A percentile compares a stretch with the other conserved stretches of the same genome.
Evolutionary conservation across 805 yeast species (phyloP).

Genomic region (Teunomyces cretensis): DNA sequence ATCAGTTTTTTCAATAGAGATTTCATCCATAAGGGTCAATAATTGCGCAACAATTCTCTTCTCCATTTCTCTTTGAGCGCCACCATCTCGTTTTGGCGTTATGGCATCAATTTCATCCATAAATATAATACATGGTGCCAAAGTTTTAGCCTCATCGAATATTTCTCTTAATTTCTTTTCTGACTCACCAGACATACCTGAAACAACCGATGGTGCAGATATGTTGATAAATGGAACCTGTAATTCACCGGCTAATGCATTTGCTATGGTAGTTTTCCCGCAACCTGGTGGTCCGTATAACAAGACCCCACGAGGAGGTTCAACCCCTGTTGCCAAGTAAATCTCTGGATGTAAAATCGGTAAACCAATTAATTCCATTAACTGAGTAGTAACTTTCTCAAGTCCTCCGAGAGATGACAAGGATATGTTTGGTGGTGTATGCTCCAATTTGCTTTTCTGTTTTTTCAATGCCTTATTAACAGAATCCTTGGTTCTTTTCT

Average conservation of each 20-base stretch:
- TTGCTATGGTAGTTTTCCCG: conserved; percentile 95
- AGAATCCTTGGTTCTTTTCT: conserved; percentile 54
- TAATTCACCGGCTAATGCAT: conserved; percentile 92
- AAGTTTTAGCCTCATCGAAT: conserved; percentile 83
- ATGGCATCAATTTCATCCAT: conserved; percentile 98
- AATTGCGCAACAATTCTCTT: conserved; percentile 94
- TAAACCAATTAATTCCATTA: conserved; percentile 87
- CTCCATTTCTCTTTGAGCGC: conserved; percentile 97
- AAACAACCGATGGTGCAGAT: conserved; percentile 93
- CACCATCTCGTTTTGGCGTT: conserved; percentile 95
- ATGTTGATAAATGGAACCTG: conserved; percentile 89
- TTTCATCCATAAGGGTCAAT: conserved; percentile 90
- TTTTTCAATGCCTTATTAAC: conserved; percentile 29
- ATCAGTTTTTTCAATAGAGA: conserved; percentile 81
- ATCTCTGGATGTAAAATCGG: conserved; percentile 95
- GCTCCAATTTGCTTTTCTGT: conserved; percentile 48
- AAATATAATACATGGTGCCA: conserved; percentile 92
- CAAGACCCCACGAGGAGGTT: conserved; percentile 90
- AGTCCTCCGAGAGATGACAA: conserved; percentile 85
- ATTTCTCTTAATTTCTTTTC: conserved; percentile 92
- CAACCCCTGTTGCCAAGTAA: conserved; percentile 82
- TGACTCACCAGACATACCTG: conserved; percentile 99
- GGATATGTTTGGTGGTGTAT: conserved; percentile 67
- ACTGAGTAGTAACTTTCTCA: conserved; percentile 77
- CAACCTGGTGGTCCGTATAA: conserved; percentile 99